Percentiles rank a stretch among this genome's conserved stretches.
Evolutionary conservation across 139 green algal genomes (phyloP).

Genomic region (Ulvella scutata): DNA sequence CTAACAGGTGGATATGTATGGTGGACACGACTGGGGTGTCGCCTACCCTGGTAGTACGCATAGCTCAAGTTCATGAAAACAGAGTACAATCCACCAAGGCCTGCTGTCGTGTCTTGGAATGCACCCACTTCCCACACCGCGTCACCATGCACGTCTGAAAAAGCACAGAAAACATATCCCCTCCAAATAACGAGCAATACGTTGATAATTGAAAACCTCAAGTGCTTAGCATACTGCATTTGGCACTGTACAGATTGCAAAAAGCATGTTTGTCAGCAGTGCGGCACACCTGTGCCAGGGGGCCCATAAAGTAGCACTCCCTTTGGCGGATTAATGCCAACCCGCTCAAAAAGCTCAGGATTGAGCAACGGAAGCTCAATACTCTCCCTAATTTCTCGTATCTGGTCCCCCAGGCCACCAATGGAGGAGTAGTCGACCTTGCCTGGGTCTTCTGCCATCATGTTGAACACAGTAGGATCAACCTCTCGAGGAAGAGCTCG

Average conservation of each 20-base stretch:
- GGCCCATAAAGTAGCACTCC: conserved; percentile 52
- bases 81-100: too few relatives aligned
- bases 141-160: too few relatives aligned
- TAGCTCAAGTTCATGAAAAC: too few relatives aligned
- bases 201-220: too few relatives aligned
- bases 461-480: conserved; percentile 98
- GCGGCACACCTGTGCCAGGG: conserved; percentile 52
- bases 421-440: conserved; percentile 95
- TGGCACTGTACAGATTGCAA: not conserved
- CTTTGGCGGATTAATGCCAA: conserved; percentile 98
- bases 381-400: conserved; percentile 83
- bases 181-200: too few relatives aligned
- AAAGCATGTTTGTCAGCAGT: not conserved
- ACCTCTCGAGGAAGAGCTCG: conserved; percentile 88
- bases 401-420: conserved; percentile 90
- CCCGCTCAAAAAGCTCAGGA: conserved; percentile 93
- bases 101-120: too few relatives aligned
- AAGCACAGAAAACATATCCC: too few relatives aligned
- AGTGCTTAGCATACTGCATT: too few relatives aligned
- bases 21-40: too few relatives aligned
- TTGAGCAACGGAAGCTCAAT: conserved; percentile 99
- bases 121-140: too few relatives aligned
- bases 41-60: too few relatives aligned
- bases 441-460: conserved; percentile 90
- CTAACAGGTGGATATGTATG: too few relatives aligned